These are phyloP conservation scores for Mediolabrus comicus DNA, from an alignment of 108 stramenopile species.

Conservation along the genomic window DNA sequence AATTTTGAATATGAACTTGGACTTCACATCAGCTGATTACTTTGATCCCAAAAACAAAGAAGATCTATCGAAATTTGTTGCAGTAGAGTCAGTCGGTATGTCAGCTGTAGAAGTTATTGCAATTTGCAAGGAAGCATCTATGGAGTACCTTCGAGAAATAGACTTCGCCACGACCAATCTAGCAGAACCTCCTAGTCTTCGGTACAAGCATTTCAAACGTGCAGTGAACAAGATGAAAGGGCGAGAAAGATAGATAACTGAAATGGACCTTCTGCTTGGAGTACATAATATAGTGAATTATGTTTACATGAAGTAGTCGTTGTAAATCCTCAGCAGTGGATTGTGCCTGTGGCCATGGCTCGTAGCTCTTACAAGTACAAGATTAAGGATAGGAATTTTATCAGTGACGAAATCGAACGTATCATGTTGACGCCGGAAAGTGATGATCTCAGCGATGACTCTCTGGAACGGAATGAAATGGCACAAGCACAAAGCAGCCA, in stretches of 20 bases:
- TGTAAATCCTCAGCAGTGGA: too few relatives aligned
- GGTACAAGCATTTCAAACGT: constrained; percentile 23
- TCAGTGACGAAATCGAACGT: too few relatives aligned
- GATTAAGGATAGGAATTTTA: too few relatives aligned
- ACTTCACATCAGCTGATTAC: constrained; percentile 28
- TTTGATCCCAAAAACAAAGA: constrained; percentile 37
- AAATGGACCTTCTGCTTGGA: too few relatives aligned
- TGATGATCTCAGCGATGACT: too few relatives aligned
- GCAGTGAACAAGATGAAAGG: constrained; percentile 31
- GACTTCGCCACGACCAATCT: constrained; percentile 8
- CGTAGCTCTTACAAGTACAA: too few relatives aligned
- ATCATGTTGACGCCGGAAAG: too few relatives aligned
- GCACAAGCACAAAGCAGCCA: too few relatives aligned
- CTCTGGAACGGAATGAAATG: too few relatives aligned
- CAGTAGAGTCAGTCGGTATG: constrained; percentile 55
- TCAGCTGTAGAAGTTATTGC: constrained; percentile 65
- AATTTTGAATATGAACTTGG: constrained; percentile 34
- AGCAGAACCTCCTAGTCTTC: constrained; percentile 10
- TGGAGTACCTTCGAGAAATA: constrained; percentile 39
- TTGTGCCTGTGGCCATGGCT: too few relatives aligned
- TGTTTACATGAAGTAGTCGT: too few relatives aligned
- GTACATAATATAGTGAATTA: neutral
- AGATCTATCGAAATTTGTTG: constrained; percentile 44
- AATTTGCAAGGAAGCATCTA: constrained; percentile 63
- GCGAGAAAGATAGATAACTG: constrained; percentile 5